A percentile compares a stretch with the other conserved stretches of the same genome.
Conservation (phyloP, 345 rosid genomes). For the Euclidium syriacum region DNA sequence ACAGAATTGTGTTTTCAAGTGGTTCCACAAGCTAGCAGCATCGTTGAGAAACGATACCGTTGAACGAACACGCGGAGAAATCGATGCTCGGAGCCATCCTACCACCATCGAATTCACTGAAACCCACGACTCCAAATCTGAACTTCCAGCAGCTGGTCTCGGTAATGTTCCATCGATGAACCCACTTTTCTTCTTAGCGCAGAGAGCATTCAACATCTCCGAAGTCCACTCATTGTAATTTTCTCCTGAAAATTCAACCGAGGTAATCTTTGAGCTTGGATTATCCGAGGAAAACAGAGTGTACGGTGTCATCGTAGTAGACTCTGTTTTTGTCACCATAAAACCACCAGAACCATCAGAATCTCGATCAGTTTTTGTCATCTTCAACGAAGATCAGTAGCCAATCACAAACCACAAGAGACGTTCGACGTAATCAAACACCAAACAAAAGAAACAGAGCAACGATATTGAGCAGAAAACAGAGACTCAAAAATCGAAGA, state of each 20-base stretch:
- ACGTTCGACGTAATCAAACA: too few species aligned
- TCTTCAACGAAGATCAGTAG: too few species aligned
- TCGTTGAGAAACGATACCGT: background rate
- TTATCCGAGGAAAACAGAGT: background rate
- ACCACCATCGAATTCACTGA: background rate
- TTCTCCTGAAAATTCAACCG: background rate
- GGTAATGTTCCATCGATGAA: background rate
- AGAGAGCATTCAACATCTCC: background rate
- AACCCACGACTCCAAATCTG: background rate
- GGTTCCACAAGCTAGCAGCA: background rate
- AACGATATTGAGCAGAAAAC: too few species aligned
- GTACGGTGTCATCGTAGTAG: background rate
- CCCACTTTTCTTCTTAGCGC: background rate
- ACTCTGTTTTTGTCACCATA: too few species aligned
- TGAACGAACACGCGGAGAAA: background rate
- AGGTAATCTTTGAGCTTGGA: background rate
- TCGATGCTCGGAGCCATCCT: background rate
- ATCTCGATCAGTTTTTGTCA: too few species aligned
- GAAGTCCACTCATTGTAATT: background rate
- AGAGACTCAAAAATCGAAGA: too few species aligned
- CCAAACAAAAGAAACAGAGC: too few species aligned
- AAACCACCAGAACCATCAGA: too few species aligned
- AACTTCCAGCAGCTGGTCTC: background rate
- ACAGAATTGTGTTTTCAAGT: background rate
- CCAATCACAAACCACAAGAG: too few species aligned